Conservation (phyloP, 257 asterid genomes). For the Nicotiana obtusifolia region DNA sequence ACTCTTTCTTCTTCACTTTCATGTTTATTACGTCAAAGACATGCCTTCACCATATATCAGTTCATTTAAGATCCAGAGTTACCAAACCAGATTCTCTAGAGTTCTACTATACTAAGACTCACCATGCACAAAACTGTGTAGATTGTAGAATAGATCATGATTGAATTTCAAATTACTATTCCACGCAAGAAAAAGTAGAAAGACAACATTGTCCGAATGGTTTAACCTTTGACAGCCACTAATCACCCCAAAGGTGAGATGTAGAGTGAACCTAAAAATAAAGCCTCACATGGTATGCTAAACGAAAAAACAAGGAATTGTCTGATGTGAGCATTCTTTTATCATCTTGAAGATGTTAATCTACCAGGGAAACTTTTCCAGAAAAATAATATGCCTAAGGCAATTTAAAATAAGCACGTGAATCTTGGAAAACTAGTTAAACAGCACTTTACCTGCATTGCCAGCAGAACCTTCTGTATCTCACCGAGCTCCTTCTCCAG, state of each 20-base stretch:
- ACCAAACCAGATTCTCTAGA: not conserved
- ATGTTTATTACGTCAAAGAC: not conserved
- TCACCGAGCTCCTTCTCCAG: conserved; percentile 79
- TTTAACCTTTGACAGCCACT: not conserved
- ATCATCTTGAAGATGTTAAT: not conserved
- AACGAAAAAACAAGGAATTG: not conserved
- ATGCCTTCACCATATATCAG: not conserved
- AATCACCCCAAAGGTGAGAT: not conserved
- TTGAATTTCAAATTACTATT: not conserved
- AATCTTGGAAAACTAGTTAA: not conserved
- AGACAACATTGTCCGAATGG: not conserved
- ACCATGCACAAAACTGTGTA: not conserved
- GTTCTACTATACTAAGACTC: not conserved
- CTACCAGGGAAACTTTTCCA: not conserved
- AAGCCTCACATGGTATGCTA: not conserved
- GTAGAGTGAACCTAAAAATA: not conserved
- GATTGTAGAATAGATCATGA: not conserved
- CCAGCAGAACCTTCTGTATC: conserved; percentile 72
- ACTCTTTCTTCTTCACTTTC: not conserved
- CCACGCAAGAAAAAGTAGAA: not conserved
- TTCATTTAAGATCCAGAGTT: not conserved
- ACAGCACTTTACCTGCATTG: conserved; percentile 72
- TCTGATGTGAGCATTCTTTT: not conserved
- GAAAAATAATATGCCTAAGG: not conserved
- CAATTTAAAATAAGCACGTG: not conserved